Evolutionary conservation across 139 green algal species (phyloP), one percentile per base, ranked within the genome.

Genomic region (Chlorella sp.): DNA sequence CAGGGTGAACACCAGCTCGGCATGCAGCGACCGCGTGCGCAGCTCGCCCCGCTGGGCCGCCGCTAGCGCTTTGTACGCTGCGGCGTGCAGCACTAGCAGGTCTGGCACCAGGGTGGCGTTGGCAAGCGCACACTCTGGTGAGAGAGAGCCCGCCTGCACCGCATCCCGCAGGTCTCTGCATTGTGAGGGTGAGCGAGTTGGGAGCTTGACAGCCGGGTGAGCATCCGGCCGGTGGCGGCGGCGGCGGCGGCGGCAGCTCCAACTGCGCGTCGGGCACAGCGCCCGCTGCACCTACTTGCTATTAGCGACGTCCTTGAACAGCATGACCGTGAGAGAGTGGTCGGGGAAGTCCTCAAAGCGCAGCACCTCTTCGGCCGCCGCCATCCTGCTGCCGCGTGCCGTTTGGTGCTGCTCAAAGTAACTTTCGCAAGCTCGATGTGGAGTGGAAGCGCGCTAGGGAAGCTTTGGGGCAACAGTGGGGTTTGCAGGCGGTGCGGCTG

Each of bases 1-100:
- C 16, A 95, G 44, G 67, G 81, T 84, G 68, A 88, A 94, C 1
- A 95, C 86, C 23, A 95, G 86, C 88, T 95, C 92, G 20, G 92
- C 80, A 63, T 95, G 92, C 41, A 95, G 39, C 5, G 74, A 88
- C 11, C 81, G 82, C 41, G 87, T 91, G 32, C 56, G 74, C 65
- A 95, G 68, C 21, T 74, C 73, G 32, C 73, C 68, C 0, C 78
- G 72, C 1, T 57, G n/a, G 38, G 90, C 12, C 7, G 81, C 63
- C 9, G 68, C 41, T 38, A 93, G 41, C 6, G 88, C 92, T 38
- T 90, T 84, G 38, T 85, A 57, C 1, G 87, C 92, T 21, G 92
- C 85, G 20, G 90, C 38, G 28, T 85, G 87, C 39, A 94, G 23
- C n/a, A 88, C 71, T 26, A 93, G 87, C 11, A 90, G 41, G 81